Evolutionary conservation across 2,329 filamentous ascomycete genomes (phyloP).

Genomic region (Paraphaeosphaeria minitans): DNA sequence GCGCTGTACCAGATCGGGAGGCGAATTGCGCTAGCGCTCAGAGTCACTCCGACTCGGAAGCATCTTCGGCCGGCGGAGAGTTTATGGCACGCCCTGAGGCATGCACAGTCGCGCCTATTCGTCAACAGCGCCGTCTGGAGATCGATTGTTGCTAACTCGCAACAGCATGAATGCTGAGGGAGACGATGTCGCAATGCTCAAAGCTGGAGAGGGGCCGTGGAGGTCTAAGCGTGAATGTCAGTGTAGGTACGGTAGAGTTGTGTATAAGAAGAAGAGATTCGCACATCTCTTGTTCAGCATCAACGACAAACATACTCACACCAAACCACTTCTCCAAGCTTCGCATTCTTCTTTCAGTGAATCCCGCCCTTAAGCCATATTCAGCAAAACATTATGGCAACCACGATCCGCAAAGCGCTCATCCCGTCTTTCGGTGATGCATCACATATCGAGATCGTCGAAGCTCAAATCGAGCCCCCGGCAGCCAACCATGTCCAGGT

Average conservation of each 20-base stretch:
- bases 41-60: not conserved
- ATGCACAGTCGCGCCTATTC: not conserved
- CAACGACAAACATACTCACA: not conserved
- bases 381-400: constrained; percentile 28
- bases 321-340: not conserved
- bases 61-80: not conserved
- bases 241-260: not conserved
- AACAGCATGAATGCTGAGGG: not conserved
- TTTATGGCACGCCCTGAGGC: not conserved
- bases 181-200: not conserved
- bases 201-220: not conserved
- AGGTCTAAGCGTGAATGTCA: not conserved
- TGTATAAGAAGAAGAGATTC: not conserved
- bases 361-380: not conserved
- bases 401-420: constrained; percentile 52
- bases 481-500: constrained; percentile 54
- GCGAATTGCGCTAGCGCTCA: not conserved
- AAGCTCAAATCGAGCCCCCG: constrained; percentile 47
- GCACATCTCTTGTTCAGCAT: not conserved
- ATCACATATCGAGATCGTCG: constrained; percentile 46
- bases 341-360: not conserved
- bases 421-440: constrained; percentile 52
- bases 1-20: not conserved
- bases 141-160: not conserved
- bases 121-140: not conserved